phyloP scores from a whole-genome alignment of 306 rosid genomes.

The Malus sylvestris region DNA sequence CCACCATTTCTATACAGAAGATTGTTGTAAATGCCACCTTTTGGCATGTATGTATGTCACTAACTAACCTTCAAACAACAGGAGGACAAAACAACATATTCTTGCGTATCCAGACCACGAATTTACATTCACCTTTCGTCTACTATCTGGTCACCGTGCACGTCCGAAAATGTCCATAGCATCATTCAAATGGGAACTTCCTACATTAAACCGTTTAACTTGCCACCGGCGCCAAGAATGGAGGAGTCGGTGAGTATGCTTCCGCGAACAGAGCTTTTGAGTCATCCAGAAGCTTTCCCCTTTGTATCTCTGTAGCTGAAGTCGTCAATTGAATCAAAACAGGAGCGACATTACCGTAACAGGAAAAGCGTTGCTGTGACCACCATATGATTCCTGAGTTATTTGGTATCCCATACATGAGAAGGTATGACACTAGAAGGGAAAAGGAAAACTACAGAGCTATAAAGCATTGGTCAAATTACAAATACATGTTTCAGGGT shows the following conservation, averaged over 20 bases:
- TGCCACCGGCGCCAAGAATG: neutral
- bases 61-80: slow-evolving; percentile 1
- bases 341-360: neutral
- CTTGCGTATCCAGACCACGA: neutral
- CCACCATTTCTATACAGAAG: slow-evolving; percentile 36
- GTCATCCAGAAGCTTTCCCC: neutral
- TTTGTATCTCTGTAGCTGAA: neutral
- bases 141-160: slow-evolving; percentile 5
- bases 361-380: neutral
- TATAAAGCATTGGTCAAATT: neutral
- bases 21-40: slow-evolving; percentile 14
- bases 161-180: slow-evolving; percentile 8
- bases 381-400: slow-evolving; percentile 23
- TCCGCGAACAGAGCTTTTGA: neutral
- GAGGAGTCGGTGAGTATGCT: neutral
- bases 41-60: neutral
- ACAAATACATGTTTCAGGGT: neutral
- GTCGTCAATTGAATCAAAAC: neutral
- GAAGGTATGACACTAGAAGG: neutral
- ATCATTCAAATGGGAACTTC: slow-evolving; percentile 18
- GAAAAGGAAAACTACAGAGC: neutral
- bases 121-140: too few relatives aligned
- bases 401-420: slow-evolving; percentile 1
- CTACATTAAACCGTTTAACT: neutral
- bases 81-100: neutral